Percentiles rank a stretch among this genome's conserved stretches.
phyloP scores from a whole-genome alignment of 1,139 yeast species.

The Candida anutae region DNA sequence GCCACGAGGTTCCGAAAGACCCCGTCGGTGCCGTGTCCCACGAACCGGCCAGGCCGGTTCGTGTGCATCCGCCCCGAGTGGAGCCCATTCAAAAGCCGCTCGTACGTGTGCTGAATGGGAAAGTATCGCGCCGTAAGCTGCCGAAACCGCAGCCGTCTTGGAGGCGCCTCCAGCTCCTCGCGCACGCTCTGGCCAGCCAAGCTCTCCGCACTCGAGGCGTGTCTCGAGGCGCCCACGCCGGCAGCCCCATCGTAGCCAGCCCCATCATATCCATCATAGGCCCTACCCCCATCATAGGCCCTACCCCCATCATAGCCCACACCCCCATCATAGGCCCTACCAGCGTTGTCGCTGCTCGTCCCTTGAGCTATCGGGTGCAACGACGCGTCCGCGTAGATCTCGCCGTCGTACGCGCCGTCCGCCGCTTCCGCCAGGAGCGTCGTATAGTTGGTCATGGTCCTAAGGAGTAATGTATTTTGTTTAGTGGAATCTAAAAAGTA shows the following conservation, averaged over 20 bases:
- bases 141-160: conserved; percentile 17
- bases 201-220: conserved; percentile 24
- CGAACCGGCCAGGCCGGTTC: conserved; percentile 36
- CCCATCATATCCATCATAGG: background rate
- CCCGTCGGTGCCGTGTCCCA: conserved; percentile 70
- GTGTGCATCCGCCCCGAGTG: conserved; percentile 40
- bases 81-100: conserved; percentile 36
- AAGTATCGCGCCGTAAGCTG: conserved; percentile 15
- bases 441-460: no score
- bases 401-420: no score
- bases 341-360: no score
- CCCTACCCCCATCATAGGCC: conserved; percentile 1
- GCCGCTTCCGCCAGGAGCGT: no score
- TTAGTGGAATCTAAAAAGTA: no score
- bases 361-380: no score
- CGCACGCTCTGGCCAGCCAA: no score
- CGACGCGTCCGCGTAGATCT: no score
- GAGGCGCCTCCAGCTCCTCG: no score
- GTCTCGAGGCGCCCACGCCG: conserved; percentile 9
- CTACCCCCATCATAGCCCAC: background rate
- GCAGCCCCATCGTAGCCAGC: conserved; percentile 15
- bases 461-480: no score
- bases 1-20: conserved; percentile 89
- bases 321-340: background rate
- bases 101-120: conserved; percentile 39